Evolutionary conservation across 345 rosid species (phyloP).

Genomic region (Angophora floribunda): DNA sequence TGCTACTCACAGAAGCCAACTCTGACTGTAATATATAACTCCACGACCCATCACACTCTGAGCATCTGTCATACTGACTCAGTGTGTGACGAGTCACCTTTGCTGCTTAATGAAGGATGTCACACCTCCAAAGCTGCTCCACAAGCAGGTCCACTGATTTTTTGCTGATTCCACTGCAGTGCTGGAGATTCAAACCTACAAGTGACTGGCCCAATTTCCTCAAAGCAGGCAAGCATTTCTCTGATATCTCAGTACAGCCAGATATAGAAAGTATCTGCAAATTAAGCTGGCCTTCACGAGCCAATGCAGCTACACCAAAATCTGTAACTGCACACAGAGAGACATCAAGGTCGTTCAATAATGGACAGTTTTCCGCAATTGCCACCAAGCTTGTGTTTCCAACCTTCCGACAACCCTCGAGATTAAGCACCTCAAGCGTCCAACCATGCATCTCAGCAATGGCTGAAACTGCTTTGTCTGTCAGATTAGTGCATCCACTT

Average conservation of each 20-base stretch:
- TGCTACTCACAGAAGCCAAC: neutral
- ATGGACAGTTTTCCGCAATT: constrained; percentile 57
- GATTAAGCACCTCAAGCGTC: constrained; percentile 66
- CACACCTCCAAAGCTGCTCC: constrained; percentile 73
- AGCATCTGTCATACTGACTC: constrained; percentile 4
- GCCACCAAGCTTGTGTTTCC: constrained; percentile 54
- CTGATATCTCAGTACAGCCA: constrained; percentile 60
- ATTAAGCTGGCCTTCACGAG: constrained; percentile 40
- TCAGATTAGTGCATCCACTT: constrained; percentile 63
- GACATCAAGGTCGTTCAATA: constrained; percentile 72
- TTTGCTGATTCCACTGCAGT: constrained; percentile 59
- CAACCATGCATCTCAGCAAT: constrained; percentile 52
- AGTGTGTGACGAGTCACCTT: constrained; percentile 5
- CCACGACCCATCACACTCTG: neutral
- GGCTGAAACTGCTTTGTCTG: constrained; percentile 45
- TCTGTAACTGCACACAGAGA: constrained; percentile 65
- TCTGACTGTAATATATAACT: neutral
- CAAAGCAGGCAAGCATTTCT: constrained; percentile 48
- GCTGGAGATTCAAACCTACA: constrained; percentile 70
- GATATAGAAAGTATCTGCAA: constrained; percentile 70
- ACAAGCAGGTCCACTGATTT: constrained; percentile 43
- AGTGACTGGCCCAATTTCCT: constrained; percentile 52
- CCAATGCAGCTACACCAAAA: constrained; percentile 47
- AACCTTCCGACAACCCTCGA: constrained; percentile 66
- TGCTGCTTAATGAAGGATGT: constrained; percentile 56